Conservation (phyloP, 1,284 basidiomycete species). For the Mycosarcoma maydis region DNA sequence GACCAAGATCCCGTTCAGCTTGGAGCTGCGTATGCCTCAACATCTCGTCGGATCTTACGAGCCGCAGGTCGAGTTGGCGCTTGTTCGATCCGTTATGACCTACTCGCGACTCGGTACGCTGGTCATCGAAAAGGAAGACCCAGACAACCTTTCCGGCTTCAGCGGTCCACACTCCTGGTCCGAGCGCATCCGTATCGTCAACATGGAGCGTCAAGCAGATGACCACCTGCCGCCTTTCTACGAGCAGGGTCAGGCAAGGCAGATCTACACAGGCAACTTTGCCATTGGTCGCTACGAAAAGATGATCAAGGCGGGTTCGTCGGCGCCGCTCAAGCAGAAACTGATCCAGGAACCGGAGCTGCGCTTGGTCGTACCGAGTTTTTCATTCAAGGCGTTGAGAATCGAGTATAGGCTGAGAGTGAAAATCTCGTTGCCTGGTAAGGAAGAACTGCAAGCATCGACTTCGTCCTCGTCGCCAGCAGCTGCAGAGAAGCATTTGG, state of each 20-base stretch:
- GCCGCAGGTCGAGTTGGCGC: constrained; percentile 33
- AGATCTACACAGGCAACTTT: constrained; percentile 48
- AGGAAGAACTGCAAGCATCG: not conserved
- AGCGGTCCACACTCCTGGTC: constrained; percentile 46
- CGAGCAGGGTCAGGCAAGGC: constrained; percentile 27
- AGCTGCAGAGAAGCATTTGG: constrained; percentile 4
- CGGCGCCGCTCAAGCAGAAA: constrained; percentile 33
- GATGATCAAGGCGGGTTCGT: constrained; percentile 41
- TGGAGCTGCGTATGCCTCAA: constrained; percentile 42
- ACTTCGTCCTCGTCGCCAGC: constrained; percentile 1
- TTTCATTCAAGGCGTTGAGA: constrained; percentile 44
- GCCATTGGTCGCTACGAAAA: constrained; percentile 44
- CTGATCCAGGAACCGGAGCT: constrained; percentile 32
- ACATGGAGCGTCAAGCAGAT: constrained; percentile 41
- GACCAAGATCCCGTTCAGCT: constrained; percentile 47
- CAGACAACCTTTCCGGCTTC: constrained; percentile 40
- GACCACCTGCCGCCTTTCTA: constrained; percentile 45
- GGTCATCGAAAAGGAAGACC: constrained; percentile 45
- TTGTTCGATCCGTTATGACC: constrained; percentile 46
- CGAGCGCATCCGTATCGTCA: constrained; percentile 45
- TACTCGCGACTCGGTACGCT: constrained; percentile 49
- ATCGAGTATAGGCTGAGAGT: constrained; percentile 44
- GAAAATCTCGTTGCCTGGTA: constrained; percentile 26
- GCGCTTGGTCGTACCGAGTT: constrained; percentile 43
- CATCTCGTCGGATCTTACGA: constrained; percentile 19